A percentile compares a stretch with the other conserved stretches of the same genome.
Evolutionary conservation across 495 filamentous ascomycete genomes (phyloP).

Genomic region (Penicillium bovifimosum): DNA sequence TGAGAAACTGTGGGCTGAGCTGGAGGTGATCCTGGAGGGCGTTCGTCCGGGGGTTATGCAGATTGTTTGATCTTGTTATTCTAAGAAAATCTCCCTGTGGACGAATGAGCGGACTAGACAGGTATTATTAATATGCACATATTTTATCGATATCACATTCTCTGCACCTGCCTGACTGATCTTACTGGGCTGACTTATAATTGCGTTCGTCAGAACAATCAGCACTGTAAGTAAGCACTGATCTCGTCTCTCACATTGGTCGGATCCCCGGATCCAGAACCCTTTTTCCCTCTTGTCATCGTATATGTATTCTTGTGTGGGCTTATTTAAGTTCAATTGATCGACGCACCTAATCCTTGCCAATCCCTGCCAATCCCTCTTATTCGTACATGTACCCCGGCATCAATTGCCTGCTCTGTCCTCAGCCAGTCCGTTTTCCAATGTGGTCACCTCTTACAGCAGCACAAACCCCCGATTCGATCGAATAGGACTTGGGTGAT

Average conservation of each 20-base stretch:
- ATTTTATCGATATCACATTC: not conserved
- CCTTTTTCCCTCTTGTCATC: not conserved
- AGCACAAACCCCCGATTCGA: not conserved
- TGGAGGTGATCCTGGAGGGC: constrained; percentile 44
- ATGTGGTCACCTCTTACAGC: not conserved
- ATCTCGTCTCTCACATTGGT: not conserved
- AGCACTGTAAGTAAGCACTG: not conserved
- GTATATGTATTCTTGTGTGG: no score
- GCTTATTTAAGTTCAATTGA: no score
- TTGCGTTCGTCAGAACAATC: not conserved
- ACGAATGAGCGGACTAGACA: not conserved
- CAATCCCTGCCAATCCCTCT: not conserved
- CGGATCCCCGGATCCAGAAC: not conserved
- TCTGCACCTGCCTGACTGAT: not conserved
- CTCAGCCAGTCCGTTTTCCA: constrained; percentile 2
- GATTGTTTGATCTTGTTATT: not conserved
- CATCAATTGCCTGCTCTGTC: not conserved
- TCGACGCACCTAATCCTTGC: not conserved
- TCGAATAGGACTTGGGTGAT: not conserved
- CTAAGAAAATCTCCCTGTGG: no score
- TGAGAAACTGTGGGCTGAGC: constrained; percentile 49
- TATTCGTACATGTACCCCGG: not conserved
- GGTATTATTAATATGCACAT: not conserved
- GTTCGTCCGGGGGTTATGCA: constrained; percentile 40
- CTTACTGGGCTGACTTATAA: not conserved